phyloP scores from a whole-genome alignment of 805 yeast genomes.

The Jamesozyma piceae region DNA sequence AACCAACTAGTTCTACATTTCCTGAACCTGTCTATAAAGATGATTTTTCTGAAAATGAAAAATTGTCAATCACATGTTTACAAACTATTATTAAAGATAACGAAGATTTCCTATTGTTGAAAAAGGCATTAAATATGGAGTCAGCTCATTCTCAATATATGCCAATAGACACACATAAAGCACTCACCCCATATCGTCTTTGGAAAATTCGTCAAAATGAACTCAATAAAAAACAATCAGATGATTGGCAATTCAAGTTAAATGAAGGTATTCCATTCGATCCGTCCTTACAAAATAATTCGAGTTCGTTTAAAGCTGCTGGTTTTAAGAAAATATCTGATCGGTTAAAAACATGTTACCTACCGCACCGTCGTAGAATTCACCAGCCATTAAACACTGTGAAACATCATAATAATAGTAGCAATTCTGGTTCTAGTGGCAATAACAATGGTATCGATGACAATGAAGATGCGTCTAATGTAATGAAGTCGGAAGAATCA shows the following conservation, averaged over 20 bases:
- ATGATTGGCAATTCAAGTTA: slow-evolving; percentile 16
- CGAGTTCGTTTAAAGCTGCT: slow-evolving; percentile 61
- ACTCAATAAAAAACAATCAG: slow-evolving; percentile 4
- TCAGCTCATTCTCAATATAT: neutral
- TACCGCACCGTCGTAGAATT: slow-evolving; percentile 70
- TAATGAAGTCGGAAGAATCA: slow-evolving; percentile 14
- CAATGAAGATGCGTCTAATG: slow-evolving; percentile 32
- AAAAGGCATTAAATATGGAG: slow-evolving; percentile 31
- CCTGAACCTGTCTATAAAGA: slow-evolving; percentile 53
- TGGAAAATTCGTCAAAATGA: slow-evolving; percentile 20
- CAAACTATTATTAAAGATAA: slow-evolving; percentile 56
- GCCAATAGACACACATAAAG: neutral
- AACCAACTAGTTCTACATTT: slow-evolving; percentile 38
- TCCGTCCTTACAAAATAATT: slow-evolving; percentile 31
- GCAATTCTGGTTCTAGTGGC: neutral
- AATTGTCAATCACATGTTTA: slow-evolving; percentile 34
- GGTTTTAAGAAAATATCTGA: slow-evolving; percentile 72
- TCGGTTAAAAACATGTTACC: slow-evolving; percentile 58
- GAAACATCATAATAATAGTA: slow-evolving; percentile 38
- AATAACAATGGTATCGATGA: slow-evolving; percentile 20
- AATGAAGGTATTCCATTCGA: slow-evolving; percentile 22
- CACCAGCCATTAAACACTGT: slow-evolving; percentile 66
- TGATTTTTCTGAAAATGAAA: slow-evolving; percentile 9
- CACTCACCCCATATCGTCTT: slow-evolving; percentile 12
- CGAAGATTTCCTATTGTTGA: slow-evolving; percentile 57